Base-by-base conservation (phyloP, 177 flowering plant genomes). In the Vitis hybrid region DNA sequence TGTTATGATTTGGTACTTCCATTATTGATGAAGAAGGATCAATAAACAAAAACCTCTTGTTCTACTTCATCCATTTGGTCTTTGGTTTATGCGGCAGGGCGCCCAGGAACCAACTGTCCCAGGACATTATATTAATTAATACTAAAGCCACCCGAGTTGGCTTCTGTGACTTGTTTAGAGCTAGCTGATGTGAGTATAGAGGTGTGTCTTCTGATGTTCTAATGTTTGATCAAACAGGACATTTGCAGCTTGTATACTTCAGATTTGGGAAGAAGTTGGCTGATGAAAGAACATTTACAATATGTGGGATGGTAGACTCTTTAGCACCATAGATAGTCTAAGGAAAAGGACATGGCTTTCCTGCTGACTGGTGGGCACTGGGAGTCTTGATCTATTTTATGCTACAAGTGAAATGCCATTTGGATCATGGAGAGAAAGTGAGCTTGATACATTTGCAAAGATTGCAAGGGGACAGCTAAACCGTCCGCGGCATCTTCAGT, bases 341-440 rank as follows among this genome's bases (percentile, higher is more conserved):
- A 21, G 24, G 24, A 21, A 21, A 91, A 72, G 98, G 97, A 61
- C 90, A 83, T 71, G 97, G 97, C 71, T 90, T 15, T 70, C 94
- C 63, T 21, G 92, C 88, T 77, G 98, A 94, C 85, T 94, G 24
- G 24, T 21, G 24, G 0, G 24, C 24, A 21, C 24, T 21, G 24
- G 24, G 24, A 21, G 24, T 21, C 24, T 21, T 21, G 24, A 21
- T 21, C 24, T 21, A 21, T 21, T 21, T 21, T 21, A 21, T 21
- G 24, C 21, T 21, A 21, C 21, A 21, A 21, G 21, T 21, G 21
- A 21, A 21, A 21, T 21, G 21, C 98, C 99, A 56, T 95, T 95
- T 82, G 98, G 98, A 17, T 90, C 98, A 49, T 93, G 97, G 98
- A 83, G 98, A 84, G 89, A 90, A 27, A 88, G 88, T 69, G 99